phyloP scores from a whole-genome alignment of 345 rosid genomes.

The Eucalyptus globulus region DNA sequence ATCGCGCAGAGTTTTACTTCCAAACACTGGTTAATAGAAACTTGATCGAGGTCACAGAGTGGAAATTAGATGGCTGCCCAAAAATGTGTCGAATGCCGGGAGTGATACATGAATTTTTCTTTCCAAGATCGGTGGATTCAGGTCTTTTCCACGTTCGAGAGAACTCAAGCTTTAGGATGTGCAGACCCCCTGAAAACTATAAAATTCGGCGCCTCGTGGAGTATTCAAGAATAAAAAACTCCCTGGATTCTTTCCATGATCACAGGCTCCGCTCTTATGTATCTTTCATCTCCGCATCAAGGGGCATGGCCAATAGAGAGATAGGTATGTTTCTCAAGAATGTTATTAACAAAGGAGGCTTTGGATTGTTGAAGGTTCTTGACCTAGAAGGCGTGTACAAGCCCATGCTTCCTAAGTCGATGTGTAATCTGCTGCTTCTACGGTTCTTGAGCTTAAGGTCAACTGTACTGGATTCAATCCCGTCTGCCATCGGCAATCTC shows the following conservation, averaged over 20 bases:
- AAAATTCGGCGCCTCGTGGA: neutral
- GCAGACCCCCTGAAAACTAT: neutral
- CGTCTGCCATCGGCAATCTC: constrained; percentile 1
- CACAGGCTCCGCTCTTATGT: constrained; percentile 7
- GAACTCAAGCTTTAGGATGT: neutral
- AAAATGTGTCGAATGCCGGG: constrained; percentile 6
- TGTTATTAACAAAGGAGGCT: neutral
- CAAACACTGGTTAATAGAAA: constrained; percentile 1
- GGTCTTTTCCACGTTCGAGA: neutral
- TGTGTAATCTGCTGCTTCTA: constrained; percentile 1
- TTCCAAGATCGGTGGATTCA: neutral
- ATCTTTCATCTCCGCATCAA: neutral
- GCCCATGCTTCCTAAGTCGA: constrained; percentile 4
- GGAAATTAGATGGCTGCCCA: constrained; percentile 17
- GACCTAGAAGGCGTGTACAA: constrained; percentile 25
- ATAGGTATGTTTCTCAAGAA: neutral
- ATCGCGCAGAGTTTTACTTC: neutral
- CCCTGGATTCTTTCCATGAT: neutral
- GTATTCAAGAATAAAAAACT: neutral
- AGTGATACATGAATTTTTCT: neutral
- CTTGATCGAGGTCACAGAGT: constrained; percentile 6
- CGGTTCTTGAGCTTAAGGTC: constrained; percentile 14
- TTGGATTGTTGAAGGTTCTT: constrained; percentile 8
- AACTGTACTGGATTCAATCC: constrained; percentile 16
- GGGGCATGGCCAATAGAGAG: constrained; percentile 5